Evolutionary conservation across 257 asterid species (phyloP), one percentile per base, ranked within the genome.

Genomic region (Euphrasia confusa): DNA sequence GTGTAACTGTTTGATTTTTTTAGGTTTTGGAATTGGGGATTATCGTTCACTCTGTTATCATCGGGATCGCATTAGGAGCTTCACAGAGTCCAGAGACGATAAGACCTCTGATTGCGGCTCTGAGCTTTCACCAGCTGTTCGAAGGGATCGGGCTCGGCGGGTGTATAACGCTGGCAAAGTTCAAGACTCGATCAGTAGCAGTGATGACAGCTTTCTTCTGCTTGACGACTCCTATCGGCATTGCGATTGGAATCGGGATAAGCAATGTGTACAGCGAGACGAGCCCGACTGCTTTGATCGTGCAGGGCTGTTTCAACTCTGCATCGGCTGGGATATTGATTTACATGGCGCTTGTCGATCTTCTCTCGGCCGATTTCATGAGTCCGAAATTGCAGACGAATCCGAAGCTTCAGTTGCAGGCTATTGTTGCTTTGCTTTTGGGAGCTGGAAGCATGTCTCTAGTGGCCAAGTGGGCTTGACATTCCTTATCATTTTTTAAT

Each of bases 321-420:
- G 75, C 80, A 28, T 76, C 80, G 0, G 80, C 80, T 0, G 77
- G 77, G 2, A 76, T 76, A 17, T 60, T 71, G 67, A 71, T 76
- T 0, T 76, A 76, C 26, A 76, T 76, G 80, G 77, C 77, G 3
- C 60, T 76, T 0, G 80, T 76, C 2, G 80, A 76, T 61, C 74
- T 75, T 17, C 72, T 75, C 1, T 53, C 77, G 0, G 72, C 74
- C 9, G 77, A 76, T 47, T 76, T 72, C 11, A 76, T 68, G 78
- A 68, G 74, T 15, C 52, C 78, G 0, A 72, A 40, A 50, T 60
- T 76, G 73, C 81, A 72, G 53, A 57, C 5, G 15, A 50, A 53
- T 52, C 48, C 39, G 0, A 76, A 56, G 11, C 78, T 76, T 52
- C 72, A 65, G 18, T 15, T 76, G 3, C 64, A 61, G 2, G 75